These are phyloP conservation scores for Lablab purpureus DNA, from an alignment of 306 rosid genomes.

Conservation along the genomic window DNA sequence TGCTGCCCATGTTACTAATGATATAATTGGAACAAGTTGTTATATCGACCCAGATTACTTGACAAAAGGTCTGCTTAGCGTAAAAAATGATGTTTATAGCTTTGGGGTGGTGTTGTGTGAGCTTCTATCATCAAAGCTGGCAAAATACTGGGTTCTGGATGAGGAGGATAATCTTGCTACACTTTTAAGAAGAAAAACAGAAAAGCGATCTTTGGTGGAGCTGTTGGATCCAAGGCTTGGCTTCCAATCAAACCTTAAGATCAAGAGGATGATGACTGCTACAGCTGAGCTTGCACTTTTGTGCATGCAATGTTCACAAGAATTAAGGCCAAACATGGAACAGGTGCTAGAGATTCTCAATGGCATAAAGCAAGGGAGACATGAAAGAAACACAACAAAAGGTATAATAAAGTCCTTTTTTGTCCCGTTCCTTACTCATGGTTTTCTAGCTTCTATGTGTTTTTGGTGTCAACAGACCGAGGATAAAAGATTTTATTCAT, in stretches of 20 bases:
- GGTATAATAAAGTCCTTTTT: conserved; percentile 18
- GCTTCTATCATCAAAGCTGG: conserved; percentile 30
- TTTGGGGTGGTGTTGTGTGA: conserved; percentile 44
- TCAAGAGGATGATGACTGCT: conserved; percentile 22
- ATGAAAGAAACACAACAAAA: neutral
- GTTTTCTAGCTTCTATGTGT: neutral
- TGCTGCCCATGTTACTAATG: conserved; percentile 9
- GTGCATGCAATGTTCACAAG: conserved; percentile 39
- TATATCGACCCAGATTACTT: conserved; percentile 41
- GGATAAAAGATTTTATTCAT: neutral
- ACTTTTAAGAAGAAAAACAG: neutral
- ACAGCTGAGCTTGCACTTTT: conserved; percentile 32
- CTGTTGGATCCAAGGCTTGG: conserved; percentile 35
- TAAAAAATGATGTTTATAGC: conserved; percentile 39
- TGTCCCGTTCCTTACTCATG: neutral
- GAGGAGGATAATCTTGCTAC: conserved; percentile 7
- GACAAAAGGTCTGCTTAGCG: neutral
- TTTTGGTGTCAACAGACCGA: neutral
- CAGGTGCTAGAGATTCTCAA: conserved; percentile 42
- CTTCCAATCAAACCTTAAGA: conserved; percentile 20
- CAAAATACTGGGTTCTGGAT: neutral
- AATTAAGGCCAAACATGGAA: conserved; percentile 38
- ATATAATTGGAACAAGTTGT: neutral
- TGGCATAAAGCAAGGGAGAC: conserved; percentile 10
- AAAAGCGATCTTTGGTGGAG: conserved; percentile 21